Evolutionary conservation across 768 basidiomycete species (phyloP).

Genomic region (Termitomyces sp.): DNA sequence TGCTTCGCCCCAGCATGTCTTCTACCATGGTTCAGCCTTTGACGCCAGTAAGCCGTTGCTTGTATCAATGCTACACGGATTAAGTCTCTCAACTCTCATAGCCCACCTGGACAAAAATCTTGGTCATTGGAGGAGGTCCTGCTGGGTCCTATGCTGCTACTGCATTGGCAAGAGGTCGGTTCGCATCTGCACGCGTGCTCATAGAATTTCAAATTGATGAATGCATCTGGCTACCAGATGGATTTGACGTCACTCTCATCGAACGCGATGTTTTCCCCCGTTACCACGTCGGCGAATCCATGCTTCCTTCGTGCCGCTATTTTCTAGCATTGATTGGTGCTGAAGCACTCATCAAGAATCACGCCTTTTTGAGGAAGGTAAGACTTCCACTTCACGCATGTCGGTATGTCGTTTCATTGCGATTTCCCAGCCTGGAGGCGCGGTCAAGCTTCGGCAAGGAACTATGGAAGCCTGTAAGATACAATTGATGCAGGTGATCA

Average conservation of each 20-base stretch:
- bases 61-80: not conserved
- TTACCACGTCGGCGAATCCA: slow-evolving; percentile 35
- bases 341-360: slow-evolving; percentile 20
- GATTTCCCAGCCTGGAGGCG: slow-evolving; percentile 44
- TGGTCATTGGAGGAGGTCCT: slow-evolving; percentile 41
- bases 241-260: slow-evolving; percentile 45
- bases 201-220: not conserved
- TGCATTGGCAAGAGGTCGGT: slow-evolving; percentile 34
- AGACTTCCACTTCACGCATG: not conserved
- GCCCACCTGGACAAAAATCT: slow-evolving; percentile 23
- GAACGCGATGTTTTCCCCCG: slow-evolving; percentile 41
- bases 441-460: slow-evolving; percentile 50
- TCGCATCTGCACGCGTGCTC: slow-evolving; percentile 10
- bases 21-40: not conserved
- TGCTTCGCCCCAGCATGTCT: no score
- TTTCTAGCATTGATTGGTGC: slow-evolving; percentile 28
- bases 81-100: not conserved
- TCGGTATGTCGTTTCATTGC: slow-evolving; percentile 2
- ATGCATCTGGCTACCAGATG: not conserved
- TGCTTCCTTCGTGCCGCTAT: slow-evolving; percentile 25
- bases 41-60: not conserved
- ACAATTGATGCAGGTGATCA: not conserved
- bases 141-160: slow-evolving; percentile 42
- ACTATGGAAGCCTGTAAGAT: slow-evolving; percentile 53
- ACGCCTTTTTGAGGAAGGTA: slow-evolving; percentile 27